These are phyloP conservation scores for Ascoidea asiatica DNA, from an alignment of 805 yeast species.

Conservation along the genomic window DNA sequence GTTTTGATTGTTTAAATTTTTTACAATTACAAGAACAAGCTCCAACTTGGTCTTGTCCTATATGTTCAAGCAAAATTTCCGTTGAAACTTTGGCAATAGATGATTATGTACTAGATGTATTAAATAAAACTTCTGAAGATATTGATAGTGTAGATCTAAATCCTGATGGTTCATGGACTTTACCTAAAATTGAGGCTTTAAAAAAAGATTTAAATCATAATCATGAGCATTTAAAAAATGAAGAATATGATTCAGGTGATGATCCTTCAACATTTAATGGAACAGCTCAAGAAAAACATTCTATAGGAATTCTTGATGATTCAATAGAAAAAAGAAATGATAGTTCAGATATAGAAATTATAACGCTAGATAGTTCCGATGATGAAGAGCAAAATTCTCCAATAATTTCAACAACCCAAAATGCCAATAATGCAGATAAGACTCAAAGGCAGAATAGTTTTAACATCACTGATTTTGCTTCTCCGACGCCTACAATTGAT, in stretches of 20 bases:
- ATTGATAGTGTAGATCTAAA: constrained; percentile 55
- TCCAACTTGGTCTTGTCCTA: constrained; percentile 82
- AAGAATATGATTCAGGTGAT: too few relatives aligned
- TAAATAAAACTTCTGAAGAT: constrained; percentile 36
- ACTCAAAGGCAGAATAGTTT: too few relatives aligned
- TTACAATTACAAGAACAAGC: constrained; percentile 64
- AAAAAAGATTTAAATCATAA: neutral
- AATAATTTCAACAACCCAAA: too few relatives aligned
- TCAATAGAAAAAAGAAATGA: neutral
- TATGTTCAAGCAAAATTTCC: constrained; percentile 44
- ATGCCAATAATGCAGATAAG: too few relatives aligned
- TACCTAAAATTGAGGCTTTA: neutral
- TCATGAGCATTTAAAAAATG: neutral
- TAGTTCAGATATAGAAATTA: neutral
- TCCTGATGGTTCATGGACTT: constrained; percentile 62
- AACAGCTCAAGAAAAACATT: too few relatives aligned
- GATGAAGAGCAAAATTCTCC: neutral
- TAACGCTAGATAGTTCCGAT: neutral
- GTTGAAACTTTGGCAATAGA: constrained; percentile 55
- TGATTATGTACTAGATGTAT: constrained; percentile 56
- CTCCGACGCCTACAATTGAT: too few relatives aligned
- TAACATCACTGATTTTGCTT: too few relatives aligned
- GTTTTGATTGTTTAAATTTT: constrained; percentile 74
- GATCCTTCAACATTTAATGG: too few relatives aligned
- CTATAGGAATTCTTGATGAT: too few relatives aligned